Percentiles rank a stretch among this genome's conserved stretches.
phyloP scores from a whole-genome alignment of 2,329 filamentous ascomycete genomes.

The Colletotrichum horii region DNA sequence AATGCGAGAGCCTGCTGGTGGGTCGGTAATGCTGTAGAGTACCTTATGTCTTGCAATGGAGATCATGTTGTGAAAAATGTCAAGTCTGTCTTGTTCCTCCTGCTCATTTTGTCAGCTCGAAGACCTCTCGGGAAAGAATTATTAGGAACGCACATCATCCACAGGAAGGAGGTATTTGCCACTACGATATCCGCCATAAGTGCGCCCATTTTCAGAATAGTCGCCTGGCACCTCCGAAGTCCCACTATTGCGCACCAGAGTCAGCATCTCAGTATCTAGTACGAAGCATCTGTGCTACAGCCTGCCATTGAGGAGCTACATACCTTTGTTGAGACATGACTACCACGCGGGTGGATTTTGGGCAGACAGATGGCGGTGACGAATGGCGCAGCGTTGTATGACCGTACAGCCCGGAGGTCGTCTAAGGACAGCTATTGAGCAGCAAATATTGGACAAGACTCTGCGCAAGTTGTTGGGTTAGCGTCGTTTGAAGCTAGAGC shows the following conservation, averaged over 20 bases:
- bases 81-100: constrained; percentile 77
- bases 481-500: neutral
- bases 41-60: constrained; percentile 62
- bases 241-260: neutral
- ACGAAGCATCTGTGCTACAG: neutral
- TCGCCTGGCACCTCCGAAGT: constrained; percentile 27
- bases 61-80: constrained; percentile 83
- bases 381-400: neutral
- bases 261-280: neutral
- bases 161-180: constrained; percentile 80
- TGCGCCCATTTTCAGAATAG: constrained; percentile 69
- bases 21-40: constrained; percentile 23
- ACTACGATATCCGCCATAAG: constrained; percentile 70
- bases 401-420: neutral
- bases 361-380: neutral
- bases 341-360: constrained; percentile 24
- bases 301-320: neutral
- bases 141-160: constrained; percentile 65
- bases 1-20: constrained; percentile 41
- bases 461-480: neutral
- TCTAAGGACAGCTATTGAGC: neutral
- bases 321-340: constrained; percentile 37
- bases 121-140: neutral
- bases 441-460: neutral
- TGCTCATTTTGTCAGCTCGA: constrained; percentile 33